phyloP scores from a whole-genome alignment of 2,329 filamentous ascomycete genomes.

The Penicillium italicum region DNA sequence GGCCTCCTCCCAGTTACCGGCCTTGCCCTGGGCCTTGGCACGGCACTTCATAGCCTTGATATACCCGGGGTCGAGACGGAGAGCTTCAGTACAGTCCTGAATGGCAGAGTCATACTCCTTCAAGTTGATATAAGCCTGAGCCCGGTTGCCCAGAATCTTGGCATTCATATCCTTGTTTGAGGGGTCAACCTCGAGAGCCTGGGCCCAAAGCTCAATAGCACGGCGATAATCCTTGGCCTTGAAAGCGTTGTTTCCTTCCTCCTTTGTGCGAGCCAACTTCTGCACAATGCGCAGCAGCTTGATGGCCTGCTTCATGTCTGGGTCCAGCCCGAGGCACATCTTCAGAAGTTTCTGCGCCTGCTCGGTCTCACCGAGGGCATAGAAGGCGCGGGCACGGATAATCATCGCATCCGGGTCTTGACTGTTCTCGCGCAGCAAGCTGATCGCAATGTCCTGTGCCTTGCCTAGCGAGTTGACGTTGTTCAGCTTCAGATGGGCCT shows the following conservation, averaged over 20 bases:
- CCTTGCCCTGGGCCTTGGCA: conserved; percentile 80
- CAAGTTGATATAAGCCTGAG: conserved; percentile 72
- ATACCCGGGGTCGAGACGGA: conserved; percentile 79
- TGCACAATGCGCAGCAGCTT: conserved; percentile 87
- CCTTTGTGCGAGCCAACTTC: conserved; percentile 88
- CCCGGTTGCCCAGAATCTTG: conserved; percentile 91
- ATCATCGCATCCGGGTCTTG: conserved; percentile 93
- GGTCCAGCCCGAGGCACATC: conserved; percentile 83
- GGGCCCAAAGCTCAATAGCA: conserved; percentile 79
- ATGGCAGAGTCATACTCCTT: conserved; percentile 82
- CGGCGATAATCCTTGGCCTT: conserved; percentile 76
- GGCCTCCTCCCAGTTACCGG: conserved; percentile 88
- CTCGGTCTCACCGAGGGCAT: conserved; percentile 88
- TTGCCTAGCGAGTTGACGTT: conserved; percentile 84
- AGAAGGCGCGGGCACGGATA: conserved; percentile 79
- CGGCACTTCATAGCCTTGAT: conserved; percentile 89
- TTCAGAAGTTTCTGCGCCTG: conserved; percentile 92
- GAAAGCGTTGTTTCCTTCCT: conserved; percentile 86
- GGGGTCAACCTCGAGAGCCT: conserved; percentile 81
- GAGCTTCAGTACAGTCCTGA: conserved; percentile 77
- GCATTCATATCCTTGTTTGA: conserved; percentile 88
- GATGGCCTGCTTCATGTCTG: conserved; percentile 83
- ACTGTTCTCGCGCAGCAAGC: conserved; percentile 76
- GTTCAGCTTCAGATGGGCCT: conserved; percentile 90
- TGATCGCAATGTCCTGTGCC: conserved; percentile 89